Percentiles rank a stretch among this genome's conserved stretches.
phyloP scores from a whole-genome alignment of 306 rosid species.

The Delonix regia region DNA sequence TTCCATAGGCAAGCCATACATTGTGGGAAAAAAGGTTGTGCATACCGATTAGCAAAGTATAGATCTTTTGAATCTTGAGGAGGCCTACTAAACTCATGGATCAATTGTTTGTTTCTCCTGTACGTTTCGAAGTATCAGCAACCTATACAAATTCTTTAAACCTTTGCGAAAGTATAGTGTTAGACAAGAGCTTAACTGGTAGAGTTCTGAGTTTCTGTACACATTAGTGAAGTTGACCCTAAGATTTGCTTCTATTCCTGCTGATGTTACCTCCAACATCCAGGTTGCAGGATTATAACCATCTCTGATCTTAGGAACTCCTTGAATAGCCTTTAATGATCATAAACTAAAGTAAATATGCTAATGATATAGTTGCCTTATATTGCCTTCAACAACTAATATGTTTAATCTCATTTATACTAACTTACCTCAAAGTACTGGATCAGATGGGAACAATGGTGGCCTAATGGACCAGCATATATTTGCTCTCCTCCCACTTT shows the following conservation, averaged over 20 bases:
- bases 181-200: constrained; percentile 7
- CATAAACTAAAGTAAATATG: background rate
- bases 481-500: constrained; percentile 65
- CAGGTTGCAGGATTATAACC: constrained; percentile 93
- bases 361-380: background rate
- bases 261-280: constrained; percentile 90
- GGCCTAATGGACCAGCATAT: constrained; percentile 59
- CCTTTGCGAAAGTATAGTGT: background rate
- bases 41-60: constrained; percentile 1
- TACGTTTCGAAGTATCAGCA: background rate
- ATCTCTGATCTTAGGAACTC: constrained; percentile 72
- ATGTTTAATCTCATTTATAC: background rate
- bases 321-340: constrained; percentile 60
- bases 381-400: background rate
- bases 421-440: constrained; percentile 57
- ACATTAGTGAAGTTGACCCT: constrained; percentile 48
- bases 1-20: constrained; percentile 24
- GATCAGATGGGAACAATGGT: constrained; percentile 49
- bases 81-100: constrained; percentile 12
- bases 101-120: constrained; percentile 30
- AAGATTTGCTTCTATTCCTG: constrained; percentile 66
- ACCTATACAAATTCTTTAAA: background rate
- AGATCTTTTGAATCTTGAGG: constrained; percentile 15
- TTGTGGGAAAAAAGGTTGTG: background rate
- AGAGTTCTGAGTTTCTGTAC: constrained; percentile 14